phyloP scores from a whole-genome alignment of 2,329 filamentous ascomycete species.

The Monilinia vaccinii-corymbosi region DNA sequence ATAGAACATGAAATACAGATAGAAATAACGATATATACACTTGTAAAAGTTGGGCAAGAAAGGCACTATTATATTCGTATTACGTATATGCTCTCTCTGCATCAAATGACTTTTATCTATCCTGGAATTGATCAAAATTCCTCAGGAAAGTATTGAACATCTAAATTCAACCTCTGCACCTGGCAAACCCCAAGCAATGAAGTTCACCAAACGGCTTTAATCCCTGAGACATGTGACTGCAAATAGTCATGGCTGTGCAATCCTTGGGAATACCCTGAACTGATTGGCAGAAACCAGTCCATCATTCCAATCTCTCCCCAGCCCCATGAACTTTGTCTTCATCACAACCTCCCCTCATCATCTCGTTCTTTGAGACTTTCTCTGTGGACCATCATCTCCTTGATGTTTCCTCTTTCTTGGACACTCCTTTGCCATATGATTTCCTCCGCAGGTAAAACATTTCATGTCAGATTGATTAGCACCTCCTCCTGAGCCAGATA shows the following conservation, averaged over 20 bases:
- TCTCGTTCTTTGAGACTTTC: constrained; percentile 10
- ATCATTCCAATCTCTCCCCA: not conserved
- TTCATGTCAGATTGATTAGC: constrained; percentile 18
- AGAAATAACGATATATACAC: too few species aligned
- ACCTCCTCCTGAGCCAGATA: constrained; percentile 40
- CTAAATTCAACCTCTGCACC: not conserved
- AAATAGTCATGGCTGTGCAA: not conserved
- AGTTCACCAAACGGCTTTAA: not conserved
- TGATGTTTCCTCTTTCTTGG: constrained; percentile 31
- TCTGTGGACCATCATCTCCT: constrained; percentile 20
- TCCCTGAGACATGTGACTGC: not conserved
- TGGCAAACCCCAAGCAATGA: not conserved
- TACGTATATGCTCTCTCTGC: not conserved
- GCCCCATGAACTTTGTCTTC: not conserved
- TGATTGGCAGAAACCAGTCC: not conserved
- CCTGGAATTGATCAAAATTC: not conserved
- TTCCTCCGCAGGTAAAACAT: constrained; percentile 54
- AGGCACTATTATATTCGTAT: not conserved
- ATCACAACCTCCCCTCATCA: not conserved
- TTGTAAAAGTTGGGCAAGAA: too few species aligned
- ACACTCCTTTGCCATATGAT: constrained; percentile 50
- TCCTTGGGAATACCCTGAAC: not conserved
- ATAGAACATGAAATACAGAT: too few species aligned
- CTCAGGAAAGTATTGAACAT: not conserved
- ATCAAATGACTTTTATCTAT: not conserved